These are phyloP conservation scores for Erythrophleum ivorense DNA, from an alignment of 331 rosid species.

Conservation along the genomic window DNA sequence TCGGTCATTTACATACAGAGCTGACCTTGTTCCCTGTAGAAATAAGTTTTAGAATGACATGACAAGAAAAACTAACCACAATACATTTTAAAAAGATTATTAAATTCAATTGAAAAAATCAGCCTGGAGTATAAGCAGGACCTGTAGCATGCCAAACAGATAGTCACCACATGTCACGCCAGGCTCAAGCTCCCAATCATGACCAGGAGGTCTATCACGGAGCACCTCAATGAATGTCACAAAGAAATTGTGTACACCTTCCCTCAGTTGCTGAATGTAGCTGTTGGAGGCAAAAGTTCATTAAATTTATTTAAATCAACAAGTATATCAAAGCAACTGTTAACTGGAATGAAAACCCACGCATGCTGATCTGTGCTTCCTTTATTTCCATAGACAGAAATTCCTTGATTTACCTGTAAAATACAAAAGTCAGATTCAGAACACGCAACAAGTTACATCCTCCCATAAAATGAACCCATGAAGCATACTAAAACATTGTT, in stretches of 20 bases:
- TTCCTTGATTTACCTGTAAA: slow-evolving; percentile 87
- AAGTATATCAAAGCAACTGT: slow-evolving; percentile 21
- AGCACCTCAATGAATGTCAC: slow-evolving; percentile 96
- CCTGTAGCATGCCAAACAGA: slow-evolving; percentile 99
- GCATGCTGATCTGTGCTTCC: slow-evolving; percentile 99
- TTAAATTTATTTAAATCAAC: slow-evolving; percentile 10
- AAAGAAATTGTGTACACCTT: slow-evolving; percentile 94
- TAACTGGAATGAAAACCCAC: slow-evolving; percentile 56
- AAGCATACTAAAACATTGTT: slow-evolving; percentile 12
- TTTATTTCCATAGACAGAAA: slow-evolving; percentile 88
- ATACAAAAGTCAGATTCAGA: slow-evolving; percentile 35
- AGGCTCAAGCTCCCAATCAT: slow-evolving; percentile 99
- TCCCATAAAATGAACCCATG: not conserved
- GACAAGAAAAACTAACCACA: slow-evolving; percentile 5
- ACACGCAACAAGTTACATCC: slow-evolving; percentile 7
- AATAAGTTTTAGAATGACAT: slow-evolving; percentile 33
- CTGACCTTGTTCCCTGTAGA: slow-evolving; percentile 93
- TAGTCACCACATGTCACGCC: slow-evolving; percentile 99
- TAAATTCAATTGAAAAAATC: not conserved
- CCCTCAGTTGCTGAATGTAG: slow-evolving; percentile 97
- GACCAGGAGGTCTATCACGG: slow-evolving; percentile 99
- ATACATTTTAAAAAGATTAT: not conserved
- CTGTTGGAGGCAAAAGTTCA: slow-evolving; percentile 50
- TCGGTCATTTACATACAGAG: slow-evolving; percentile 78
- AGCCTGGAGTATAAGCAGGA: slow-evolving; percentile 38